These are phyloP conservation scores for Microdochium nivale DNA, from an alignment of 2,329 filamentous ascomycete genomes.

Conservation along the genomic window DNA sequence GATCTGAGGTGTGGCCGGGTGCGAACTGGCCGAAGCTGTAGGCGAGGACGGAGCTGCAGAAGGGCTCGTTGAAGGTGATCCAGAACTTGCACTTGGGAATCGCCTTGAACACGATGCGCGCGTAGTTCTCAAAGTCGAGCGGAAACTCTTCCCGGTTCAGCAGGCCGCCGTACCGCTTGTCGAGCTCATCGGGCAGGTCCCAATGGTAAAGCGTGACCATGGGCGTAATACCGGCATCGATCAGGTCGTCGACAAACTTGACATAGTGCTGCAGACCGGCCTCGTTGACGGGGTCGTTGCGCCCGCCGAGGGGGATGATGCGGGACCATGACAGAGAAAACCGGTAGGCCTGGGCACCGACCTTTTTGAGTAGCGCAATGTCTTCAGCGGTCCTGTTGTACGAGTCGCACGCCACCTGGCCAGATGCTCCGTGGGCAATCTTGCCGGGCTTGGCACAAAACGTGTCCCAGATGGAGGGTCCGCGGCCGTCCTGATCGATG, in stretches of 20 bases:
- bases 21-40: conserved; percentile 73
- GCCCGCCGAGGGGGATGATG: conserved; percentile 77
- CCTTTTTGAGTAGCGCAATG: conserved; percentile 65
- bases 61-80: conserved; percentile 89
- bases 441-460: conserved; percentile 76
- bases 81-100: conserved; percentile 75
- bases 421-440: conserved; percentile 69
- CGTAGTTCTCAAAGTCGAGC: conserved; percentile 72
- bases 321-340: conserved; percentile 82
- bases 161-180: conserved; percentile 74
- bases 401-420: conserved; percentile 75
- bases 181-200: conserved; percentile 72
- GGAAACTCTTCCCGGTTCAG: conserved; percentile 77
- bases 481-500: conserved; percentile 65
- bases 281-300: conserved; percentile 73
- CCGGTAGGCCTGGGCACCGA: conserved; percentile 68
- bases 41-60: conserved; percentile 74
- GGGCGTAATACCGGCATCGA: conserved; percentile 67
- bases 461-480: conserved; percentile 82
- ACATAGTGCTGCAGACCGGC: conserved; percentile 70
- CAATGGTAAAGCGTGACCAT: conserved; percentile 83
- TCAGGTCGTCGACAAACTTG: conserved; percentile 69
- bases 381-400: conserved; percentile 75
- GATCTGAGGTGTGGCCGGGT: conserved; percentile 73
- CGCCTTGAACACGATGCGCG: conserved; percentile 65